A percentile compares a stretch with the other conserved stretches of the same genome.
phyloP scores from a whole-genome alignment of 2,329 filamentous ascomycete genomes.

The Thelonectria discophora region DNA sequence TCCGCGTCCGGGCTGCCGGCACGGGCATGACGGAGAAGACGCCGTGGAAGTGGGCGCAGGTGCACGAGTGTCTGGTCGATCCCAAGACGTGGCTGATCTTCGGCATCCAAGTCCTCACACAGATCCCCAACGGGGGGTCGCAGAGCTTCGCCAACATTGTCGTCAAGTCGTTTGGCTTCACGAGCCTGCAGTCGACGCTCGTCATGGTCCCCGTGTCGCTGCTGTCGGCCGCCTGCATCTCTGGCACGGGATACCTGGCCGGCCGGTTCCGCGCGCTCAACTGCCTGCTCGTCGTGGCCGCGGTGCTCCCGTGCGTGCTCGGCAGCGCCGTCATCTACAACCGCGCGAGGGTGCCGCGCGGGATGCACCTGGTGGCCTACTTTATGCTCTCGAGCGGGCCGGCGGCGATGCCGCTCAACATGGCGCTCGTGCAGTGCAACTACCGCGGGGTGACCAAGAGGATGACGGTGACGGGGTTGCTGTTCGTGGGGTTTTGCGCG shows the following conservation, averaged over 20 bases:
- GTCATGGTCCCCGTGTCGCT: constrained; percentile 68
- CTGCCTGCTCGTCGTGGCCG: constrained; percentile 60
- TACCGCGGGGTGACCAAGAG: constrained; percentile 68
- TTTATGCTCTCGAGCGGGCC: constrained; percentile 65
- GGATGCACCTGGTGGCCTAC: constrained; percentile 64
- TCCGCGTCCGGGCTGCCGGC: constrained; percentile 59
- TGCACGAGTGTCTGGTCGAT: constrained; percentile 62
- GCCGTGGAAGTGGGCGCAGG: constrained; percentile 60
- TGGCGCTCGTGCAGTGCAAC: constrained; percentile 65
- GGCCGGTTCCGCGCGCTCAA: constrained; percentile 61
- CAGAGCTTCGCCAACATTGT: constrained; percentile 68
- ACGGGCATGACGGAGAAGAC: constrained; percentile 61
- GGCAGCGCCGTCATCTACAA: constrained; percentile 64
- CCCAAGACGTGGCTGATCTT: constrained; percentile 70
- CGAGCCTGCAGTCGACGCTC: constrained; percentile 61
- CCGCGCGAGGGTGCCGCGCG: constrained; percentile 51
- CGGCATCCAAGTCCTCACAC: constrained; percentile 59
- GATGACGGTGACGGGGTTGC: constrained; percentile 64
- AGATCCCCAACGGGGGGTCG: constrained; percentile 70
- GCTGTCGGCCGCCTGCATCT: constrained; percentile 58
- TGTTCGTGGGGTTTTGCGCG: constrained; percentile 64
- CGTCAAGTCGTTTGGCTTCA: constrained; percentile 64
- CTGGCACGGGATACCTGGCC: constrained; percentile 59
- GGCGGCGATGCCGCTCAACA: constrained; percentile 61
- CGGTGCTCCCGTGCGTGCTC: constrained; percentile 60